phyloP scores from a whole-genome alignment of 805 yeast species.

The Sungouiella blattae region DNA sequence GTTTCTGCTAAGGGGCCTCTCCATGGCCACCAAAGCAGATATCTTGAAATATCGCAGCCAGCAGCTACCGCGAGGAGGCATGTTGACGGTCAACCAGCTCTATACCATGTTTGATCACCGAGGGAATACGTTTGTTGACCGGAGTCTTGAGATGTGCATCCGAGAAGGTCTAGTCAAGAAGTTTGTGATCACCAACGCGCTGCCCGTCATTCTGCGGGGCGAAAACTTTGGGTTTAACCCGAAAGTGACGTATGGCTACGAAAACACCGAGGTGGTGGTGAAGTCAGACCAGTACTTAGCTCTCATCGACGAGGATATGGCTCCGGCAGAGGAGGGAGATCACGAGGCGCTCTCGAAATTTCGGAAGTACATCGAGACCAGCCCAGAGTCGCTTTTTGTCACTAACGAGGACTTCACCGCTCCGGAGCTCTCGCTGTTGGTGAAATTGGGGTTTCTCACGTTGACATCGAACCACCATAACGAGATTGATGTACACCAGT shows the following conservation, averaged over 20 bases:
- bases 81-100: conserved; percentile 44
- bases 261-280: conserved; percentile 37
- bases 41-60: conserved; percentile 29
- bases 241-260: conserved; percentile 39
- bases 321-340: conserved; percentile 6
- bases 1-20: conserved; percentile 32
- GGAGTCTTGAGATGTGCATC: conserved; percentile 34
- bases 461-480: conserved; percentile 43
- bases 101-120: conserved; percentile 44
- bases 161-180: conserved; percentile 35
- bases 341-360: conserved; percentile 20
- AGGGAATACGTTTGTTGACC: conserved; percentile 51
- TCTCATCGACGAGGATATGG: conserved; percentile 14
- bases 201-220: conserved; percentile 40
- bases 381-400: conserved; percentile 29
- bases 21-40: conserved; percentile 34
- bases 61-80: conserved; percentile 33
- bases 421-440: conserved; percentile 28
- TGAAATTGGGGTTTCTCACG: conserved; percentile 42
- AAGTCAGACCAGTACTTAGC: conserved; percentile 21
- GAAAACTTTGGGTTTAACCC: conserved; percentile 21
- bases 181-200: conserved; percentile 41
- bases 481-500: conserved; percentile 37
- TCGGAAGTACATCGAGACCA: conserved; percentile 14
- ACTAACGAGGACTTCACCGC: conserved; percentile 20